Base-by-base conservation (phyloP, 495 filamentous ascomycete genomes). In the Jackrogersella multiformis region DNA sequence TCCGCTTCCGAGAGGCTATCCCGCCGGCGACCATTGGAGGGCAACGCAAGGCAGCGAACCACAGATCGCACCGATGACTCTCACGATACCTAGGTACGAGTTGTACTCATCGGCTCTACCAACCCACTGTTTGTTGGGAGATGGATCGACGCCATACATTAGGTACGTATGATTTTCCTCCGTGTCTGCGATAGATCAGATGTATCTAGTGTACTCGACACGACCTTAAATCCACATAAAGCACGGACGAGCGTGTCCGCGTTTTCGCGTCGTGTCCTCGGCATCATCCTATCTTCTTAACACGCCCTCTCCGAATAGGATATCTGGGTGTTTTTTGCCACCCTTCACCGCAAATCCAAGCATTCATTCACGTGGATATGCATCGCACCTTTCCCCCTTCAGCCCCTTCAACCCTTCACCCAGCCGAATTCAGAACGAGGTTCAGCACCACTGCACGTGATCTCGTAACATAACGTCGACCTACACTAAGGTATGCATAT, bases 11-110 rank as follows among this genome's bases (percentile, higher is more conserved):
- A 69, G 66, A 69, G 61, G 61, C 32, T 51, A 32, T 61, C 65
- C 66, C 42, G 53, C 56, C 16, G 42, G 26, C 51, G 36, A 53
- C 45, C 45, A 46, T 54, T 45, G 58, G 44, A 34, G 32, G 38
- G 16, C 18, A 51, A 39, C 36, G 35, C 56, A 56, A 32, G 49
- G 20, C 32, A 20, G 18, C 30, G 56, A 46, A 54, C 41, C 36
- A 52, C 30, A 63, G 54, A 65, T 70, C 42, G 56, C 51, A 61
- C 61, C 18, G 16, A 63, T 42, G 52, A 61, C 61, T 65, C 62
- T 62, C 61, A 66, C 46, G 61, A 65, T 66, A n/a, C n/a, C n/a
- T n/a, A n/a, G n/a, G n/a, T n/a, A 61, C 60, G 67, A 70, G 53
- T 18, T 56, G 18, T n/a, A n/a, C 26, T 32, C 26, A 45, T 28